Evolutionary conservation across 352 stramenopile species (phyloP), one percentile per base, ranked within the genome.

Genomic region (Globisporangium echinulatum): DNA sequence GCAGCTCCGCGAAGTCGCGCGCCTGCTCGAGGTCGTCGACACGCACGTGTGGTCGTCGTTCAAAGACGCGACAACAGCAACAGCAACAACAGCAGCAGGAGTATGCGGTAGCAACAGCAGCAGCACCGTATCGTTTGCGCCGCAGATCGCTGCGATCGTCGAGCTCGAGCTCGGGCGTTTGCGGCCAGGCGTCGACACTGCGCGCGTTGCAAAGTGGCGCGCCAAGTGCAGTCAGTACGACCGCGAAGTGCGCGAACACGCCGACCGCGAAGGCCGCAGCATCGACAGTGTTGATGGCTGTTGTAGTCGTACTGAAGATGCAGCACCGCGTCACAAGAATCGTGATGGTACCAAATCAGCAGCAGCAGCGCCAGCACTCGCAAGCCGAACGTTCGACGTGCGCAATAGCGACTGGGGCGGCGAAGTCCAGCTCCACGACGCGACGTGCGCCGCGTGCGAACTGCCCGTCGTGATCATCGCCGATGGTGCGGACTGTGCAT

Each of bases 381-480:
- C 73, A 13, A 69, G 62, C 57, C 68, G 81, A 43, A 79, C 72
- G 15, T 95, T 88, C 68, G 86, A 95, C 49, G 90, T 82, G 56
- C 74, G 83, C 36, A 92, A 89, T 63, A 92, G 85, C 56, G 86
- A 93, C 56, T 95, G 86, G 86, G 86, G 86, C 51, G 84, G 86
- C 19, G 86, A 94, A 63, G 79, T 95, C 33, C 84, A 94, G 56
- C 64, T 95, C 8, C 86, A 95, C 52, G 83, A 95, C 63, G 87
- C 77, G 11, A 85, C 71, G 2, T 95, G 86, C 54, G 70, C 69
- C 3, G 60, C 68, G 39, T 95, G 86, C 51, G 84, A 93, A 33
- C 71, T 95, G 7, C 79, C 86, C 13, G 81, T 95, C 10, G 77
- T 95, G 52, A 86, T 94, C 43, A 87, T 95, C 61, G 69, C 67